Conservation (phyloP, 805 yeast genomes). For the Sugiyamaella chiloensis region DNA sequence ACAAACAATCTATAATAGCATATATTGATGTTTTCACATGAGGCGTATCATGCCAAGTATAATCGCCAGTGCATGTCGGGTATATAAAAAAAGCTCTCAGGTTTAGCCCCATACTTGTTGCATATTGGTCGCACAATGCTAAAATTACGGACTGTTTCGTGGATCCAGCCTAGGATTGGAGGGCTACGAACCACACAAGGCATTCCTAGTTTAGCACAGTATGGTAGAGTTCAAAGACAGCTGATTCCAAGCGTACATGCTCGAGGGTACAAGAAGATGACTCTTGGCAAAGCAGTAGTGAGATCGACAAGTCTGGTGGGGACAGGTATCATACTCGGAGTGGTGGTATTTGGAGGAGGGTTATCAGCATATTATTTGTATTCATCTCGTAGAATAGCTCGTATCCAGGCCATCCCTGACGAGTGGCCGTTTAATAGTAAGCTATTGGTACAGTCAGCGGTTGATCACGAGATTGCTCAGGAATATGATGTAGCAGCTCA, state of each 20-base stretch:
- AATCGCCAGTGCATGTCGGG: no score
- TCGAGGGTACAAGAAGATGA: conserved; percentile 1
- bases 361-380: conserved; percentile 14
- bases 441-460: conserved; percentile 19
- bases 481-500: conserved; percentile 18
- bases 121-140: no score
- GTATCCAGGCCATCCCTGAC: conserved; percentile 23
- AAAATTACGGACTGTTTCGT: no score
- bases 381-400: conserved; percentile 9
- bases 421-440: conserved; percentile 21
- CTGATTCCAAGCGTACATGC: conserved; percentile 2
- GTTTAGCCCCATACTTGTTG: no score
- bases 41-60: no score
- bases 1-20: no score
- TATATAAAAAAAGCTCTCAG: no score
- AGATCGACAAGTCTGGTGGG: conserved; percentile 7
- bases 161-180: no score
- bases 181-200: no score
- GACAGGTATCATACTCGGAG: conserved; percentile 6
- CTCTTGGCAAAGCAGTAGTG: conserved; percentile 4
- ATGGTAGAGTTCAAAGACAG: conserved; percentile 4
- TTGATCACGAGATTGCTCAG: conserved; percentile 17
- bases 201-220: no score
- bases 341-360: conserved; percentile 3
- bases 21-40: no score